phyloP scores from a whole-genome alignment of 495 filamentous ascomycete species.

The Aspergillus sparsus region DNA sequence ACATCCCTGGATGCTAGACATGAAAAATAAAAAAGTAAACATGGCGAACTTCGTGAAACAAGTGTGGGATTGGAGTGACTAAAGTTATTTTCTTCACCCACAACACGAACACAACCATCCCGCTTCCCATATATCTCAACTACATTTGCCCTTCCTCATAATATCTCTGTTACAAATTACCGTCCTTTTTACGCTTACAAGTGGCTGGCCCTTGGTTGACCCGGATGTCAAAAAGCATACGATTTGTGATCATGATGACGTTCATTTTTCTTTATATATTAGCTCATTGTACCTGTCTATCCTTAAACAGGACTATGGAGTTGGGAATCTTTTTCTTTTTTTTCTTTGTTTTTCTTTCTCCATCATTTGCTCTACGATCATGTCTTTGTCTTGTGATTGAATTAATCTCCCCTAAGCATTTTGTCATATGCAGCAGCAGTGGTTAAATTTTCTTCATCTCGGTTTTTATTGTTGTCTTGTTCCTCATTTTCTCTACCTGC shows the following conservation, averaged over 20 bases:
- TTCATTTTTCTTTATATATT: slow-evolving; percentile 27
- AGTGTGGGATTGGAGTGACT: slow-evolving; percentile 91
- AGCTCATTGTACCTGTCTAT: slow-evolving; percentile 22
- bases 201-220: slow-evolving; percentile 49
- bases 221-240: slow-evolving; percentile 46
- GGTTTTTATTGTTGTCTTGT: slow-evolving; percentile 13
- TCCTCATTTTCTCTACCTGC: slow-evolving; percentile 2
- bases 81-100: slow-evolving; percentile 19
- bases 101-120: slow-evolving; percentile 4
- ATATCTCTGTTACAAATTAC: slow-evolving; percentile 28
- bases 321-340: slow-evolving; percentile 23
- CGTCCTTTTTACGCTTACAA: slow-evolving; percentile 35
- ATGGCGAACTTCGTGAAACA: slow-evolving; percentile 89
- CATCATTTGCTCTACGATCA: slow-evolving; percentile 24
- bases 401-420: slow-evolving; percentile 14
- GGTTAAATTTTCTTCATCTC: slow-evolving; percentile 14
- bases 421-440: slow-evolving; percentile 5
- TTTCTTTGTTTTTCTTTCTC: background rate
- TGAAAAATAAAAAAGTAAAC: slow-evolving; percentile 92
- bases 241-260: slow-evolving; percentile 34
- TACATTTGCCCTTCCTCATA: slow-evolving; percentile 14
- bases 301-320: slow-evolving; percentile 24
- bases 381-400: slow-evolving; percentile 22
- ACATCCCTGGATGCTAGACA: slow-evolving; percentile 97
- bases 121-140: slow-evolving; percentile 13